Conservation (phyloP, 108 stramenopile species). For the Bacterosira constricta region DNA sequence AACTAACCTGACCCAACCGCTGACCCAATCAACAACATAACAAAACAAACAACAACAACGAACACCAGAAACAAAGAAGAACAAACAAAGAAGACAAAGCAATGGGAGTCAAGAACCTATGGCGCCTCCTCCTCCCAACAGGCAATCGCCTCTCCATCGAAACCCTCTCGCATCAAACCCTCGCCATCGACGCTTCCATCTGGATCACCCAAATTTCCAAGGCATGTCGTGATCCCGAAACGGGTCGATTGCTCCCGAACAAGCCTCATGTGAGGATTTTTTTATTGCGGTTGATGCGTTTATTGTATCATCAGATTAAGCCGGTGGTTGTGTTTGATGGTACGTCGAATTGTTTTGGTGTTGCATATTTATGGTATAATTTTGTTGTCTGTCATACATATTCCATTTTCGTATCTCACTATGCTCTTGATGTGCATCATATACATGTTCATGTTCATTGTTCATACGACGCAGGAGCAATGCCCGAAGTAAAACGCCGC, state of each 20-base stretch:
- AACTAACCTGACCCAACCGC: no score
- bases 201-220: conserved; percentile 99
- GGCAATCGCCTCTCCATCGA: conserved; percentile 96
- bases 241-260: conserved; percentile 77
- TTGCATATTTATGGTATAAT: neutral
- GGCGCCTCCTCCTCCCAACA: conserved; percentile 91
- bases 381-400: neutral
- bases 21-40: neutral
- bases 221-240: conserved; percentile 94
- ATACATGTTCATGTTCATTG: neutral
- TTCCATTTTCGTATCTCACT: neutral
- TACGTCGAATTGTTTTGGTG: conserved; percentile 23
- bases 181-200: conserved; percentile 97
- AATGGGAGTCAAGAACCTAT: conserved; percentile 95
- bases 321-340: conserved; percentile 99
- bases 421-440: no score
- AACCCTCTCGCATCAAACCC: conserved; percentile 91
- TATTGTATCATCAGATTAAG: conserved; percentile 92
- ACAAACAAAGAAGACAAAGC: no score
- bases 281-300: conserved; percentile 89
- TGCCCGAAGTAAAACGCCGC: conserved; percentile 91
- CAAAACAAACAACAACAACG: no score
- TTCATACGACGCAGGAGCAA: conserved; percentile 26
- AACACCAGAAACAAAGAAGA: no score
- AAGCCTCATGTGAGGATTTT: conserved; percentile 94